Evolutionary conservation across 106 monocot genomes (phyloP).

Genomic region (Allium sativum): DNA sequence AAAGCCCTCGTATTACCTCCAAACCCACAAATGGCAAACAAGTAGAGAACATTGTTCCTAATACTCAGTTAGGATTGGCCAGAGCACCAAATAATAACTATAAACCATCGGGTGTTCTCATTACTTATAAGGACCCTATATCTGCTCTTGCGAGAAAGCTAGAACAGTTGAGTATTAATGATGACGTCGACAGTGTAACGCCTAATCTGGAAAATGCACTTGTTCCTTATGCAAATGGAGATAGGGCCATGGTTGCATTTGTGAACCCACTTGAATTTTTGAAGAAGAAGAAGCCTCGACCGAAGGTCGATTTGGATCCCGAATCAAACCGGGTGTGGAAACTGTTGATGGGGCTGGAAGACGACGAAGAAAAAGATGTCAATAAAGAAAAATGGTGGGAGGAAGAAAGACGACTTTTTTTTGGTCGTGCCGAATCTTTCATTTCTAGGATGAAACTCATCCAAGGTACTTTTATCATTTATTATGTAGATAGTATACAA

Average conservation of each 20-base stretch:
- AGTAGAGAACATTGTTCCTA: neutral
- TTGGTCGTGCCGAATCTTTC: slow-evolving; percentile 71
- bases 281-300: slow-evolving; percentile 38
- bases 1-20: neutral
- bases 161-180: slow-evolving; percentile 33
- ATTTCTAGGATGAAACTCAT: slow-evolving; percentile 92
- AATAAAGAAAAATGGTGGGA: slow-evolving; percentile 82
- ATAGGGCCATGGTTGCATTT: slow-evolving; percentile 31
- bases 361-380: slow-evolving; percentile 14
- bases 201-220: slow-evolving; percentile 29
- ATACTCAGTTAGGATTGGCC: neutral
- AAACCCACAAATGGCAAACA: slow-evolving; percentile 1
- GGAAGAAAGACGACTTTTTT: slow-evolving; percentile 69
- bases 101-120: slow-evolving; percentile 6
- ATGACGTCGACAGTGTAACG: slow-evolving; percentile 1
- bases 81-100: neutral
- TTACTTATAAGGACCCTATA: slow-evolving; percentile 16
- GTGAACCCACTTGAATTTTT: slow-evolving; percentile 4
- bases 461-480: slow-evolving; percentile 48
- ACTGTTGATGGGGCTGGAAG: slow-evolving; percentile 69
- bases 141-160: slow-evolving; percentile 40
- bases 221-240: slow-evolving; percentile 29
- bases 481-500: too few relatives aligned
- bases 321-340: slow-evolving; percentile 77
- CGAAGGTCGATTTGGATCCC: slow-evolving; percentile 65